Conservation (phyloP, 805 yeast species). For the Monosporozyma siamensis region DNA sequence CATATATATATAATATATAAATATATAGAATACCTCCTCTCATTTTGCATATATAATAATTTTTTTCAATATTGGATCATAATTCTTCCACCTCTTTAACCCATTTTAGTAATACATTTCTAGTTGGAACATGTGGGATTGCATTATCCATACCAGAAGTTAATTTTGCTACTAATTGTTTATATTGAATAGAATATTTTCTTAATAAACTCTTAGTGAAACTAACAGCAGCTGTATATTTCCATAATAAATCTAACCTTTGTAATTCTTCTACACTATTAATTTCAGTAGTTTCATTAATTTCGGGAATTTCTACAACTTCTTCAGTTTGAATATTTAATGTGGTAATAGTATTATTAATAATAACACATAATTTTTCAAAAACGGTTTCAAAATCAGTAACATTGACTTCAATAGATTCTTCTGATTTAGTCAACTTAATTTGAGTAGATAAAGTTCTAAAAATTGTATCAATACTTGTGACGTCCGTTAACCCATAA, state of each 20-base stretch:
- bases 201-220: slow-evolving; percentile 34
- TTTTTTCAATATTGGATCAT: neutral
- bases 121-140: slow-evolving; percentile 28
- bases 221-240: slow-evolving; percentile 32
- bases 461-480: slow-evolving; percentile 37
- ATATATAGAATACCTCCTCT: too few relatives aligned
- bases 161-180: slow-evolving; percentile 23
- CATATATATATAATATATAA: too few relatives aligned
- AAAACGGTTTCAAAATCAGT: slow-evolving; percentile 26
- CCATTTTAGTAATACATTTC: slow-evolving; percentile 26
- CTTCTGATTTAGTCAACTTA: neutral
- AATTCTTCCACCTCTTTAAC: slow-evolving; percentile 26
- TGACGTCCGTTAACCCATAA: slow-evolving; percentile 35
- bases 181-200: slow-evolving; percentile 38
- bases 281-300: slow-evolving; percentile 19
- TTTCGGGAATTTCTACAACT: slow-evolving; percentile 12
- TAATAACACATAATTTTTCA: slow-evolving; percentile 18
- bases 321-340: slow-evolving; percentile 14
- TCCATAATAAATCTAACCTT: slow-evolving; percentile 34
- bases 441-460: slow-evolving; percentile 28
- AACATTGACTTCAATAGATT: slow-evolving; percentile 18
- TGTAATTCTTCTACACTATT: slow-evolving; percentile 22
- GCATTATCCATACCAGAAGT: slow-evolving; percentile 28
- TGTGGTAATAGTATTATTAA: slow-evolving; percentile 14
- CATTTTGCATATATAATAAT: neutral